Base-by-base conservation (phyloP, 208 protist genomes). In the Blechomonas ayalai region DNA sequence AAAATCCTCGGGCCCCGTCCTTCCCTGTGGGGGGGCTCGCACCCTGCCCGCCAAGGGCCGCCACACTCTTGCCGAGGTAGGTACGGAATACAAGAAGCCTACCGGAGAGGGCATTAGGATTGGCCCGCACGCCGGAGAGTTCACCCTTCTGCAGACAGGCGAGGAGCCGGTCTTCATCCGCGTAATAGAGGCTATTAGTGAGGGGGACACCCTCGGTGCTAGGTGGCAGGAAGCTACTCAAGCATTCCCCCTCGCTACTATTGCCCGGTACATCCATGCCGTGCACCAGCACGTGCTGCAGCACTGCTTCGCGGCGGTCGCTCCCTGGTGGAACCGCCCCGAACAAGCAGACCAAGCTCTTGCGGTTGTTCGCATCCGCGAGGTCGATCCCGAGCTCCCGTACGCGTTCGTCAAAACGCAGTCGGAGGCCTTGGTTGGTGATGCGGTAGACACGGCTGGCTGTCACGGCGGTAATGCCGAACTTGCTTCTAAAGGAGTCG, bases 101-200 rank as follows among this genome's bases (percentile, higher is more conserved):
- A 15, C 65, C 59, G 18, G 57, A 61, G 4, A 80, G 42, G 18
- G 35, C 42, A 13, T 73, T 60, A 4, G 48, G 33, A 24, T 52
- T 48, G 23, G 35, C 9, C 3, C 55, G 43, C 5, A 67, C 26
- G 16, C 64, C 65, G n/a, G 37, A 38, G 7, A 86, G 43, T 26
- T 73, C 38, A 5, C 62, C 43, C 9, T 45, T 33, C 22, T 53
- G 45, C 16, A 43, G 48, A 27, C 58, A 31, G 8, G 34, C 44
- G 4, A 50, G 49, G 27, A 94, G 60, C 6, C 85, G 78, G 28
- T 55, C 72, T 52, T 92, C 73, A 35, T 96, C 84, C 3, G 80
- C 78, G 39, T 84, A 65, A 52, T 82, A 90, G 24, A 95, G 64
- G 37, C 77, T 90, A 56, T 96, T 93, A 4, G 81, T 92, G 3